phyloP scores from a whole-genome alignment of 176 grass and related monocot species.

The Dactylis glomerata region DNA sequence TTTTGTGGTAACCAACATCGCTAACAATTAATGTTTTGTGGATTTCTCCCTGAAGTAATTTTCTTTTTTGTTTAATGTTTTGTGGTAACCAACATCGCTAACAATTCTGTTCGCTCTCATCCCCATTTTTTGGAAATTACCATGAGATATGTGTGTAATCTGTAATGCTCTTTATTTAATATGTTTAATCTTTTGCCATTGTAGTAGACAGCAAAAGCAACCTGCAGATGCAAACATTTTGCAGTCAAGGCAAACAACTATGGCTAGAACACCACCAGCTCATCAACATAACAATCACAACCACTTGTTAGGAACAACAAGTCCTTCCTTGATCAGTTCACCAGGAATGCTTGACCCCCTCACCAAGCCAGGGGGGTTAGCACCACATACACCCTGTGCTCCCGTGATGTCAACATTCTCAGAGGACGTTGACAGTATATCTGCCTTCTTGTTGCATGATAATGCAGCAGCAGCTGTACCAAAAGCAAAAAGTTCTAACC shows the following conservation, averaged over 20 bases:
- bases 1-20: too few species aligned
- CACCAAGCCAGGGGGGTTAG: neutral
- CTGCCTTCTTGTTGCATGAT: neutral
- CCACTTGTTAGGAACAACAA: constrained; percentile 1
- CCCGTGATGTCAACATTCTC: neutral
- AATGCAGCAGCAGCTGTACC: neutral
- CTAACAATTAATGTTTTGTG: too few species aligned
- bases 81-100: neutral
- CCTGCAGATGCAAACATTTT: neutral
- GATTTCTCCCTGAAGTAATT: neutral
- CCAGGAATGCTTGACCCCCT: neutral
- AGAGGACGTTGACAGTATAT: neutral
- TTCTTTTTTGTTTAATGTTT: neutral
- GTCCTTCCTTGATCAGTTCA: neutral
- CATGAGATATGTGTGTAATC: neutral
- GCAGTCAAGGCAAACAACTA: neutral
- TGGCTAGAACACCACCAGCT: neutral
- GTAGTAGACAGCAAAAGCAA: constrained; percentile 10
- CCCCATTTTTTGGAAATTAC: neutral
- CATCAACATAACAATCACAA: neutral
- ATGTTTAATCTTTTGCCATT: neutral
- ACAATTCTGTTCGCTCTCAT: neutral
- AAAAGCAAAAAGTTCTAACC: neutral
- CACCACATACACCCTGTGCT: neutral
- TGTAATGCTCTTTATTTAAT: neutral